Evolutionary conservation across 805 yeast genomes (phyloP).

Genomic region (Starmerella geochares): DNA sequence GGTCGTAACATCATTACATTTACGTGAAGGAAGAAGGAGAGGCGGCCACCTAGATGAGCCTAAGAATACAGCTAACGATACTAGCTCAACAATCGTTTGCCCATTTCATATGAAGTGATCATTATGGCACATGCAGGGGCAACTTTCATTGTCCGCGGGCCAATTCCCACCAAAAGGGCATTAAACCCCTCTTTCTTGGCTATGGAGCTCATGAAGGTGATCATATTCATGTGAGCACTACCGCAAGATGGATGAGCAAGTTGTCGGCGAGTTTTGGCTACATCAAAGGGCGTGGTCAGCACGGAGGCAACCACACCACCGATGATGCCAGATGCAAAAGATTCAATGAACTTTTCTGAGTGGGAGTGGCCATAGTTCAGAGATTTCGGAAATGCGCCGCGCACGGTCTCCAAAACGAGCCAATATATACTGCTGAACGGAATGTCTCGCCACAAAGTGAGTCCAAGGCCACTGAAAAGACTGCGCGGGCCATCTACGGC

Average conservation of each 20-base stretch:
- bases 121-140: constrained; percentile 98
- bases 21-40: background rate
- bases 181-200: constrained; percentile 61
- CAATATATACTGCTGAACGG: constrained; percentile 95
- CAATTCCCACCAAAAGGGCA: constrained; percentile 78
- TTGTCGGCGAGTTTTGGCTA: constrained; percentile 89
- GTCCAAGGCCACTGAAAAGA: constrained; percentile 71
- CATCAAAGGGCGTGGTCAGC: constrained; percentile 90
- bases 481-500: constrained; percentile 48
- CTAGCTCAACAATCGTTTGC: constrained; percentile 47
- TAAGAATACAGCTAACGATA: background rate
- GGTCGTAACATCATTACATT: constrained; percentile 2
- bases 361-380: constrained; percentile 6
- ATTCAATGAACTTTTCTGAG: constrained; percentile 29
- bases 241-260: constrained; percentile 37
- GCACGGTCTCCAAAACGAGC: constrained; percentile 62
- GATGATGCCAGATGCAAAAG: constrained; percentile 68
- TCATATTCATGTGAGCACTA: constrained; percentile 41
- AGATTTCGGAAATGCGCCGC: constrained; percentile 10
- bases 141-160: constrained; percentile 78
- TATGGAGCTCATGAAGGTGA: constrained; percentile 53
- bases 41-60: background rate
- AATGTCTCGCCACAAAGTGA: constrained; percentile 93
- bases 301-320: constrained; percentile 82
- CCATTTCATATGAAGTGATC: constrained; percentile 89